Conservation (phyloP, 768 basidiomycete genomes). For the Tulasnella sp. region DNA sequence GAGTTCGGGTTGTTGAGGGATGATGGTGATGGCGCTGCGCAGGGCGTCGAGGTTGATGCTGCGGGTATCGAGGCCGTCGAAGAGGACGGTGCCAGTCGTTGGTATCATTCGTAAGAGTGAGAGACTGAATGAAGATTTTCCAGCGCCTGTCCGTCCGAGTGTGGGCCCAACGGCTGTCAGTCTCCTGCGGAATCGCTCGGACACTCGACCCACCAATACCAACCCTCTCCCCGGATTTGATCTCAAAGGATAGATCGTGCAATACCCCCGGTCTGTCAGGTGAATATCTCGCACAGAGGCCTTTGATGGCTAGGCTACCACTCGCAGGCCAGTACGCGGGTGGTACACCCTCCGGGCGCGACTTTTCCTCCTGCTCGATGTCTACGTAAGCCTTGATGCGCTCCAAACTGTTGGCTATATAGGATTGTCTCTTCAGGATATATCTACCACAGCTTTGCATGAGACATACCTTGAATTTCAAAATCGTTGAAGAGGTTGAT, state of each 20-base stretch:
- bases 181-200: background rate
- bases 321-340: constrained; percentile 55
- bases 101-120: constrained; percentile 45
- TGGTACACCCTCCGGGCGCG: constrained; percentile 34
- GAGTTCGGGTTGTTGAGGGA: constrained; percentile 46
- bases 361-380: constrained; percentile 43
- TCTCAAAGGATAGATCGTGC: constrained; percentile 44
- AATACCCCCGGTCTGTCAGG: constrained; percentile 45
- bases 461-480: constrained; percentile 33
- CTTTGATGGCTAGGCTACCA: constrained; percentile 40
- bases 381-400: constrained; percentile 43
- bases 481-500: constrained; percentile 35
- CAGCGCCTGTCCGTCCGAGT: constrained; percentile 51
- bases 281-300: constrained; percentile 40
- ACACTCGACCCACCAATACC: constrained; percentile 36
- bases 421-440: too few relatives aligned
- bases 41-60: constrained; percentile 45
- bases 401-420: constrained; percentile 30
- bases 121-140: constrained; percentile 41
- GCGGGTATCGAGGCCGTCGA: constrained; percentile 40
- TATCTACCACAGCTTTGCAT: too few relatives aligned
- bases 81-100: constrained; percentile 42
- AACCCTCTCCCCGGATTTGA: constrained; percentile 45
- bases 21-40: constrained; percentile 48
- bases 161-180: background rate